A percentile compares a stretch with the other conserved stretches of the same genome.
Conservation (phyloP, 345 rosid genomes). For the Salix udensis region DNA sequence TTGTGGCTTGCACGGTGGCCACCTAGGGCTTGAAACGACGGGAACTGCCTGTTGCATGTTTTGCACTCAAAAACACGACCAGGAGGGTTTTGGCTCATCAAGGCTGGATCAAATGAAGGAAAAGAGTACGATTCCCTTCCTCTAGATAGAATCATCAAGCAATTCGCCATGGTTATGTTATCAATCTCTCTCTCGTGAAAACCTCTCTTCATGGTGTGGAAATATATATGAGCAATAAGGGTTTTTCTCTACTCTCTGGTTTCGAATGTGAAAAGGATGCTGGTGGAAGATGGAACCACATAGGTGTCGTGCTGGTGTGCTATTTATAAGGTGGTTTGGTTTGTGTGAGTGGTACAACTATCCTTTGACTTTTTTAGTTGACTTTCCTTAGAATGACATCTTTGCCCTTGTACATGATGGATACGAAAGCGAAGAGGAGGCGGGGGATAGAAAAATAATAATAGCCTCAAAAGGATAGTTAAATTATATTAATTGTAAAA, state of each 20-base stretch:
- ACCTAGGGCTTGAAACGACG: conserved; percentile 63
- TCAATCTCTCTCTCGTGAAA: conserved; percentile 28
- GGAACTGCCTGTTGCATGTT: conserved; percentile 56
- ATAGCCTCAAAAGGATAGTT: not conserved
- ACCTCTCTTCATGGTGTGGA: conserved; percentile 45
- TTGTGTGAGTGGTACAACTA: not conserved
- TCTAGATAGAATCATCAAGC: conserved; percentile 50
- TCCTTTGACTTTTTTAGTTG: conserved; percentile 34
- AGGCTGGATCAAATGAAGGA: conserved; percentile 4
- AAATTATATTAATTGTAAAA: not conserved
- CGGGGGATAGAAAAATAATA: not conserved
- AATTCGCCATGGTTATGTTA: conserved; percentile 46
- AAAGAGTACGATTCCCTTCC: conserved; percentile 7
- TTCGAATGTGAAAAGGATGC: not conserved
- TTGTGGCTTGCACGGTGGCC: conserved; percentile 75
- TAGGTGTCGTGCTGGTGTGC: not conserved
- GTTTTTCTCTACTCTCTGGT: not conserved
- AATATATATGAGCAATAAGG: not conserved
- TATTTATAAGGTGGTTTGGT: conserved; percentile 5
- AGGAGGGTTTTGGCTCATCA: not conserved
- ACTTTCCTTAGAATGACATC: conserved; percentile 28
- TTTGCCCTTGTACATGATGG: conserved; percentile 20
- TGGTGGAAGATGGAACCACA: not conserved
- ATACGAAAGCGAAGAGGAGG: not conserved
- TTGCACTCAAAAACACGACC: conserved; percentile 64